A percentile compares a stretch with the other conserved stretches of the same genome.
These are phyloP conservation scores for Sugiyamaella boreocaroliniensis DNA, from an alignment of 805 yeast species.

Conservation along the genomic window DNA sequence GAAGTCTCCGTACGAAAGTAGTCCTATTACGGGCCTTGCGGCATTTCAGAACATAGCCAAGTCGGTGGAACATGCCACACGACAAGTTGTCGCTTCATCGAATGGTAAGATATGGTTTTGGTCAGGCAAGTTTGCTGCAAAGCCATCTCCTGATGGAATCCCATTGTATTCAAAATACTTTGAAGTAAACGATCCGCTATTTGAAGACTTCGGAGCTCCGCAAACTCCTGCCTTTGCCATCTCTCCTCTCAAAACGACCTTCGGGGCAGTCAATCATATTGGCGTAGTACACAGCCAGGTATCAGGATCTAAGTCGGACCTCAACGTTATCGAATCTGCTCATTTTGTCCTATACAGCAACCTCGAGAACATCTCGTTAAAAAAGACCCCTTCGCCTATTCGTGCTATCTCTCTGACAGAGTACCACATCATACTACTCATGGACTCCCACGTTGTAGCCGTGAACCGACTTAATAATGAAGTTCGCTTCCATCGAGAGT, in stretches of 20 bases:
- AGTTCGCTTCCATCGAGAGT: conserved; percentile 38
- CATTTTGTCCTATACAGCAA: conserved; percentile 38
- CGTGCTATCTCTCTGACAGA: conserved; percentile 43
- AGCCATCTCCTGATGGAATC: conserved; percentile 18
- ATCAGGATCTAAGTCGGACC: conserved; percentile 12
- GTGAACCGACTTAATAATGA: conserved; percentile 49
- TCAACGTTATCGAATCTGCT: conserved; percentile 28
- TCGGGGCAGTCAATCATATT: conserved; percentile 44
- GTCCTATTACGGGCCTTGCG: conserved; percentile 22
- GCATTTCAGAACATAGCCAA: conserved; percentile 13
- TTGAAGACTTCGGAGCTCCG: conserved; percentile 20
- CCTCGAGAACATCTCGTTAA: conserved; percentile 25
- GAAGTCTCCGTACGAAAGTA: conserved; percentile 26
- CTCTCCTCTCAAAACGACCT: conserved; percentile 21
- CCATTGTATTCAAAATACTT: conserved; percentile 27
- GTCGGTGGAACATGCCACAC: background rate
- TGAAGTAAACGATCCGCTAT: conserved; percentile 20
- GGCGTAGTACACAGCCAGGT: conserved; percentile 42
- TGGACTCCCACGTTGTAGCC: conserved; percentile 38
- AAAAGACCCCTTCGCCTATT: conserved; percentile 19
- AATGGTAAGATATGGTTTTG: conserved; percentile 23
- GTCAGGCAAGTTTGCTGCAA: conserved; percentile 20
- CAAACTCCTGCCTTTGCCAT: conserved; percentile 13
- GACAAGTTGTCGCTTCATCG: conserved; percentile 19
- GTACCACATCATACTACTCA: conserved; percentile 47